Evolutionary conservation across 2,329 filamentous ascomycete species (phyloP), one percentile per base, ranked within the genome.

Genomic region (Epichloe elymi): DNA sequence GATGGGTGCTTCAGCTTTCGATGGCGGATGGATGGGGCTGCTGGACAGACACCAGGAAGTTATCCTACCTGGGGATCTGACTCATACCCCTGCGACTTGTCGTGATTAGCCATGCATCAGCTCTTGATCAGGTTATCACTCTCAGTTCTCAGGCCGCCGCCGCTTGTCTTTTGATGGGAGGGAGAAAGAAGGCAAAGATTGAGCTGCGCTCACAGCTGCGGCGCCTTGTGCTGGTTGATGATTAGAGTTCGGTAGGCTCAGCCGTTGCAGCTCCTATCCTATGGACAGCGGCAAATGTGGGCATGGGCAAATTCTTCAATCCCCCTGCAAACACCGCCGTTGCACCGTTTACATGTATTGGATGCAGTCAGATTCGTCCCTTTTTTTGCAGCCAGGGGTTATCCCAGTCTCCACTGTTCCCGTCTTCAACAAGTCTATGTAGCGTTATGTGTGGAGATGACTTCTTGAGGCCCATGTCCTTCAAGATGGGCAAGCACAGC

Each of bases 381-480:
- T 47, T 44, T 44, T 47, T 47, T 44, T 44, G 48, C 38, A 41
- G 40, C 33, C 39, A 49, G 40, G 33, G 39, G 17, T n/a, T 19
- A 30, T 19, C 43, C 26, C 11, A 17, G 42, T 41, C 36, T 45
- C 36, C 42, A 14, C 42, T 42, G 14, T 35, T 26, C 19, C 17
- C 15, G 42, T 46, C 42, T 45, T 50, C n/a, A 30, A 12, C 41
- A 33, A 30, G 14, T 41, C 41, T n/a, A n/a, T n/a, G n/a, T n/a
- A 52, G 50, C 46, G 40, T 39, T 43, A 20, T 20, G n/a, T 17
- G 50, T 39, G 51, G 37, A 49, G 17, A 49, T 41, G 10, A 17
- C 20, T 46, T 23, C 36, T 50, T 43, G 35, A 23, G 47, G 26
- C 33, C 51, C n/a, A 17, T 37, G 43, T 30, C 38, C 38, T 38